Evolutionary conservation across 352 stramenopile species (phyloP).

Genomic region (Phytopythium ostracodes): DNA sequence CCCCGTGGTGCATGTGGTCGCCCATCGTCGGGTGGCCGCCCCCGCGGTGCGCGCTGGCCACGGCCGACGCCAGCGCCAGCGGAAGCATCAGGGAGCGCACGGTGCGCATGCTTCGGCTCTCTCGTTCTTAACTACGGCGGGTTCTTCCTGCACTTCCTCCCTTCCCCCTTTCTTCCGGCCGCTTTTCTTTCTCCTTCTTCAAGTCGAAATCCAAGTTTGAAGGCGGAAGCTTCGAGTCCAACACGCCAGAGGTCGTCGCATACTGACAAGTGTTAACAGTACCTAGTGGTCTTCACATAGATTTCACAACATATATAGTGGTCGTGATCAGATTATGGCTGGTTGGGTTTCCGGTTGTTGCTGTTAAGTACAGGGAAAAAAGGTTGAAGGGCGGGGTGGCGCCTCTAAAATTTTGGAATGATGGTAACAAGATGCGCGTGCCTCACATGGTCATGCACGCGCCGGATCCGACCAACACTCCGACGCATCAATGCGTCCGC

Average conservation of each 20-base stretch:
- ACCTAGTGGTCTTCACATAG: background rate
- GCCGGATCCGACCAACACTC: background rate
- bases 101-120: slow-evolving; percentile 11
- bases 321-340: background rate
- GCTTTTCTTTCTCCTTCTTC: slow-evolving; percentile 22
- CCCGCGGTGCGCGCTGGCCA: slow-evolving; percentile 14
- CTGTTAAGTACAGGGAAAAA: background rate
- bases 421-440: background rate
- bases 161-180: background rate
- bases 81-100: slow-evolving; percentile 20
- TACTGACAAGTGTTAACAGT: background rate
- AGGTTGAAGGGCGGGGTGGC: background rate
- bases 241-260: background rate
- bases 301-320: background rate
- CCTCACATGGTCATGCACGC: background rate
- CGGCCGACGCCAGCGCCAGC: slow-evolving; percentile 15
- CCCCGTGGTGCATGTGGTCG: background rate
- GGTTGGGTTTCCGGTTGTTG: background rate
- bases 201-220: slow-evolving; percentile 29
- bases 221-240: slow-evolving; percentile 8
- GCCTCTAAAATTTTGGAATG: background rate
- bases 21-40: slow-evolving; percentile 5
- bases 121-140: too few relatives aligned
- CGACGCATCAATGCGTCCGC: background rate
- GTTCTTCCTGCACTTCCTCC: slow-evolving; percentile 4